Evolutionary conservation across 164 flowering plant species (phyloP), one percentile per base, ranked within the genome.

Genomic region (Pachysandra terminalis): DNA sequence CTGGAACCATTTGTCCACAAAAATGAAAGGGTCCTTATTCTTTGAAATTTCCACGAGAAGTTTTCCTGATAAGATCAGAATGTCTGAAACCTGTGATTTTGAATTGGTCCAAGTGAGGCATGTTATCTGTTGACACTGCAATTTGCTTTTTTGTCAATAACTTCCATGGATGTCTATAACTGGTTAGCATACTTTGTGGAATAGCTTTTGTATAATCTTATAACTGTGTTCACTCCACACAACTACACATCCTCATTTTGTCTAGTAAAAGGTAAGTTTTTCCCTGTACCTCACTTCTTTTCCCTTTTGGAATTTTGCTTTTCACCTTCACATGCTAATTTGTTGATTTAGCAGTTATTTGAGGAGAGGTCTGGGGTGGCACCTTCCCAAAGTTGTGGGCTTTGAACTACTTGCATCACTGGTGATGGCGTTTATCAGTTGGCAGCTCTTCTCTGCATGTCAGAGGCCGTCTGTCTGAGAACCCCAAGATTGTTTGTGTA

Each of bases 401-500:
- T 92, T 92, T 76, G 94, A 95, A 73, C 69, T 95, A 25, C 81
- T 85, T 53, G 78, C 89, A 6, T 95, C 97, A 19, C 67, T 95
- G 77, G 84, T 81, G 52, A 89, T 92, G 89, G 97, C 98, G 57
- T 86, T 92, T 57, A 78, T 87, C 63, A 87, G 97, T 68, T 92
- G 94, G 91, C 97, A 89, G 78, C 87, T 95, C 27, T 84, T 92
- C 71, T 64, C 86, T 45, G 93, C 94, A 19, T 95, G 96, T 71
- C 98, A 95, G 73, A 91, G 89, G 78, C 97, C 97, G 0, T 85
- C 90, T 15, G 37, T 70, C 54, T 88, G 81, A 87, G 76, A 66
- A 32, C 59, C n/a, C 19, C 19, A 22, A 56, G 14, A 45, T 40
- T 12, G 9, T 10, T n/a, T n/a, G n/a, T n/a, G n/a, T 16, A n/a